Evolutionary conservation across 352 stramenopile species (phyloP).

Genomic region (Blastocystis sp.): DNA sequence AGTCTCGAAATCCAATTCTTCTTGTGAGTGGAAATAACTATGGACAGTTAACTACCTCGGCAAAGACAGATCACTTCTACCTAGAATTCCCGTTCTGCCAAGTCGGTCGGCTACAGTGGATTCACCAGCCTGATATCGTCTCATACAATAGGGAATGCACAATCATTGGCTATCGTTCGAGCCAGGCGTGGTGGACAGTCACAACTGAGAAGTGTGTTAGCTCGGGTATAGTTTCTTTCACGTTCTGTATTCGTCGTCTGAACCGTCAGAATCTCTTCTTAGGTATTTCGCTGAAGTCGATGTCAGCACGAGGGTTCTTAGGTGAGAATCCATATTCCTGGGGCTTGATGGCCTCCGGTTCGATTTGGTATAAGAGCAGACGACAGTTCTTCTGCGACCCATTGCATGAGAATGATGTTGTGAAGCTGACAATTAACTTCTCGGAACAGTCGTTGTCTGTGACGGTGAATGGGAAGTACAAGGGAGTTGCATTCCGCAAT

Average conservation of each 20-base stretch:
- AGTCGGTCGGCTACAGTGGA: neutral
- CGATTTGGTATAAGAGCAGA: conserved; percentile 37
- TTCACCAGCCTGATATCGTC: neutral
- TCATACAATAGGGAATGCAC: conserved; percentile 26
- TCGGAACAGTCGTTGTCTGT: neutral
- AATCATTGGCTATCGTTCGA: conserved; percentile 11
- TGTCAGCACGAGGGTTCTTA: neutral
- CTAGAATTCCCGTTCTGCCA: conserved; percentile 52
- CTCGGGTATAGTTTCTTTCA: conserved; percentile 22
- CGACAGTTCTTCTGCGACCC: neutral
- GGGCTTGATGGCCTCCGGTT: conserved; percentile 27
- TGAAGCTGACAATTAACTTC: conserved; percentile 56
- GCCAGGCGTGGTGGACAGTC: conserved; percentile 5
- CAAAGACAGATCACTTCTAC: conserved; percentile 28
- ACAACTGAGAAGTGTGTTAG: conserved; percentile 28
- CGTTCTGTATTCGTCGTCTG: conserved; percentile 26
- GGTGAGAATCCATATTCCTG: conserved; percentile 4
- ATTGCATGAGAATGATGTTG: conserved; percentile 26
- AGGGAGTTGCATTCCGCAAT: conserved; percentile 53
- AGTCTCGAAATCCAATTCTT: conserved; percentile 36
- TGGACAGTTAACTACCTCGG: neutral
- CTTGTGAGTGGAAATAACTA: conserved; percentile 25
- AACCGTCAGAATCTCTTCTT: conserved; percentile 21
- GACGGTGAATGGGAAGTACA: conserved; percentile 51
- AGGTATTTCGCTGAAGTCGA: neutral